These are phyloP conservation scores for Yamadazyma diospyri DNA, from an alignment of 1,139 yeast species.

Conservation along the genomic window DNA sequence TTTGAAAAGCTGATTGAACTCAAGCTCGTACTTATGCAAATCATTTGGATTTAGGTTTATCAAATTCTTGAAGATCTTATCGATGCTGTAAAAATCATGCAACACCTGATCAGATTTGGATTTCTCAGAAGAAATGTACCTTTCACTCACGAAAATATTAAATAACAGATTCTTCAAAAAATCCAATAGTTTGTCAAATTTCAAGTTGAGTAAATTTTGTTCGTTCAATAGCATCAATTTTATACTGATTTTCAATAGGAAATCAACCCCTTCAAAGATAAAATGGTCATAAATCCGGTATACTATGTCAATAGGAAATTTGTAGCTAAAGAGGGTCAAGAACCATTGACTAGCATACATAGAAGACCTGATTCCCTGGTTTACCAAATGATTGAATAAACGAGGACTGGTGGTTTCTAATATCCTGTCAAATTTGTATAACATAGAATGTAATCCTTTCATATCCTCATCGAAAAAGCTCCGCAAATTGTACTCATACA, in stretches of 20 bases:
- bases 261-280: conserved; percentile 84
- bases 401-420: conserved; percentile 68
- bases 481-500: conserved; percentile 80
- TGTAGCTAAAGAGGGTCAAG: conserved; percentile 88
- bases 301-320: conserved; percentile 82
- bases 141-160: conserved; percentile 56
- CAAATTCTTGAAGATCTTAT: conserved; percentile 77
- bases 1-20: conserved; percentile 69
- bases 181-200: conserved; percentile 71
- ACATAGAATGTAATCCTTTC: conserved; percentile 84
- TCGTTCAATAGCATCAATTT: conserved; percentile 73
- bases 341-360: conserved; percentile 99
- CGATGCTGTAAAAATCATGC: conserved; percentile 50
- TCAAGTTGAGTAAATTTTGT: conserved; percentile 51
- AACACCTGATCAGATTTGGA: conserved; percentile 9
- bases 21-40: conserved; percentile 64
- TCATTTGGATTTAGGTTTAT: conserved; percentile 72
- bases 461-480: conserved; percentile 79
- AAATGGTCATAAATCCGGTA: conserved; percentile 80
- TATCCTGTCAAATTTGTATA: conserved; percentile 86
- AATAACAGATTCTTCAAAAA: conserved; percentile 79
- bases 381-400: conserved; percentile 68
- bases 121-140: conserved; percentile 18
- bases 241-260: conserved; percentile 75
- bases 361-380: conserved; percentile 83